phyloP scores from a whole-genome alignment of 2,329 filamentous ascomycete genomes.

The Trichoderma simmonsii region DNA sequence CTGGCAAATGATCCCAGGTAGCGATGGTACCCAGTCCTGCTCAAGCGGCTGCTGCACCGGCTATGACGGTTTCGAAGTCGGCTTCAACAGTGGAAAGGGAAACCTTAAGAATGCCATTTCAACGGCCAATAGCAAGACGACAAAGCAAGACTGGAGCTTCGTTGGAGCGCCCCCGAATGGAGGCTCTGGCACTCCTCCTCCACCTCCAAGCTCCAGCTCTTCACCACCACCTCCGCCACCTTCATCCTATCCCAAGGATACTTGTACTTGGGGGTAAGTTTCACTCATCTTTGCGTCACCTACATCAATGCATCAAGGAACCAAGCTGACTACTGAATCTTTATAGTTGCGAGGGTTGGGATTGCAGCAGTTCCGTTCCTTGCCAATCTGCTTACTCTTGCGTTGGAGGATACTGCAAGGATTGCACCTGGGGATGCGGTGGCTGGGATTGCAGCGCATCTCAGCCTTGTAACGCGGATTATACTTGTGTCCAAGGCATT shows the following conservation, averaged over 20 bases:
- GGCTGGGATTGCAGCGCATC: neutral
- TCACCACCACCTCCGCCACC: neutral
- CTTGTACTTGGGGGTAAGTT: constrained; percentile 6
- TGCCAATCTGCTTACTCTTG: constrained; percentile 10
- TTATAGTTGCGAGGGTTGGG: neutral
- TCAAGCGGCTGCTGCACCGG: neutral
- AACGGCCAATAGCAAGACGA: neutral
- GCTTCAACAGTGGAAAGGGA: constrained; percentile 10
- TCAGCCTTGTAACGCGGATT: constrained; percentile 9
- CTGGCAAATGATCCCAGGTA: constrained; percentile 2
- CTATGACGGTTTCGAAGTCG: constrained; percentile 6
- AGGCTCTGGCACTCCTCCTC: neutral
- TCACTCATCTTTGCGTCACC: accelerated
- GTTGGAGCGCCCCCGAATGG: neutral
- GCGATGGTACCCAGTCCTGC: neutral
- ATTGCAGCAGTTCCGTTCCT: neutral
- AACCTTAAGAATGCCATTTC: neutral
- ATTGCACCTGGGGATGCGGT: constrained; percentile 6
- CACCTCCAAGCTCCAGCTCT: neutral
- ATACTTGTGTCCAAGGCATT: neutral
- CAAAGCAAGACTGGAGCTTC: constrained; percentile 10
- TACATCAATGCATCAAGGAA: neutral
- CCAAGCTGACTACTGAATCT: neutral
- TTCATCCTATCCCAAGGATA: neutral
- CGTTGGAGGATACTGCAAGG: constrained; percentile 3